phyloP scores from a whole-genome alignment of 2,329 filamentous ascomycete genomes.

The Arachnomyces sp. region DNA sequence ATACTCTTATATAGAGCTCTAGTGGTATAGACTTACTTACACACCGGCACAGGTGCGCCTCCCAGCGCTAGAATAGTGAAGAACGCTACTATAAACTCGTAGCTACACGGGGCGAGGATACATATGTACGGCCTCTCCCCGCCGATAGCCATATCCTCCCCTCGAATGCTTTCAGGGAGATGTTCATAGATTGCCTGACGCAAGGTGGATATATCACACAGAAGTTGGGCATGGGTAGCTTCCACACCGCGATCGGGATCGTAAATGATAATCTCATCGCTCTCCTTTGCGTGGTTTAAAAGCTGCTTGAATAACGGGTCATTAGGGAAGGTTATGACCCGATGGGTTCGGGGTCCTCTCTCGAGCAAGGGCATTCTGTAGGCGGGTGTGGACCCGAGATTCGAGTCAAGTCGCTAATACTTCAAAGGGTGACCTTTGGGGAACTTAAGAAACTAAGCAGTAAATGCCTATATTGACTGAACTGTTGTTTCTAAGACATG shows the following conservation, averaged over 20 bases:
- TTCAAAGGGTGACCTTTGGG: too few species aligned
- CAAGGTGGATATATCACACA: slow-evolving; percentile 39
- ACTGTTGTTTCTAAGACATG: too few species aligned
- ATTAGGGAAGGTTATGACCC: slow-evolving; percentile 8
- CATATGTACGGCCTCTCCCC: slow-evolving; percentile 26
- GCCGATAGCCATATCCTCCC: slow-evolving; percentile 35
- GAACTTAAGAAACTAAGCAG: too few species aligned
- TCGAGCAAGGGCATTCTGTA: too few species aligned
- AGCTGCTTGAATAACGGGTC: slow-evolving; percentile 8
- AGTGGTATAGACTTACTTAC: slow-evolving; percentile 4
- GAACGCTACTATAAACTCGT: slow-evolving; percentile 43
- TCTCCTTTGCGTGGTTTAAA: background rate
- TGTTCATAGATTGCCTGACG: slow-evolving; percentile 28
- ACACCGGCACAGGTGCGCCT: slow-evolving; percentile 40
- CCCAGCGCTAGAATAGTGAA: slow-evolving; percentile 41
- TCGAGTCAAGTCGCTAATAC: too few species aligned
- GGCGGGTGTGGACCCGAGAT: too few species aligned
- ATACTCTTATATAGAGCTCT: too few species aligned
- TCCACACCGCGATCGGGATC: slow-evolving; percentile 6
- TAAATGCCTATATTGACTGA: too few species aligned
- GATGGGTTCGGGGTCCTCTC: too few species aligned
- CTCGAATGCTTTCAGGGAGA: slow-evolving; percentile 21
- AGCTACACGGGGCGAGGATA: slow-evolving; percentile 39
- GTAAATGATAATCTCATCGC: slow-evolving; percentile 4
- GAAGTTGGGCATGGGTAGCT: slow-evolving; percentile 34